These are phyloP conservation scores for Usnea hakonensis DNA, from an alignment of 495 filamentous ascomycete species.

Conservation along the genomic window DNA sequence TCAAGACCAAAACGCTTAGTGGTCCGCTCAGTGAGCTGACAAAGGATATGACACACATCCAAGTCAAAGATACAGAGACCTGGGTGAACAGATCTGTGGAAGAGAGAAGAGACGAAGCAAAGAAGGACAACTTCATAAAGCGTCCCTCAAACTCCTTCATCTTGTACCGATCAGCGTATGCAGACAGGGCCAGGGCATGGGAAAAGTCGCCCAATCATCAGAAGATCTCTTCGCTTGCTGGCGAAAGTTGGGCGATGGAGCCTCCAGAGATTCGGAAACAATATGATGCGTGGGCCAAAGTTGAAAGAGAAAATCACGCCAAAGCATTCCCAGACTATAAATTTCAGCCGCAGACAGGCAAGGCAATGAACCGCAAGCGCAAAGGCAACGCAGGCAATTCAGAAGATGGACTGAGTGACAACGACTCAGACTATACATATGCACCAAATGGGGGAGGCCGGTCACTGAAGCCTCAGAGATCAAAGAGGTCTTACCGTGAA, in stretches of 20 bases:
- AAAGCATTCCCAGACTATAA: constrained; percentile 88
- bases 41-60: constrained; percentile 51
- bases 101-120: constrained; percentile 57
- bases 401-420: constrained; percentile 34
- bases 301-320: constrained; percentile 81
- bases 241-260: constrained; percentile 80
- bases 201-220: constrained; percentile 90
- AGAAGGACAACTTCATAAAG: constrained; percentile 73
- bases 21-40: constrained; percentile 74
- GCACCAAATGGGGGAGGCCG: constrained; percentile 27
- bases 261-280: constrained; percentile 60
- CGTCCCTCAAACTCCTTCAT: constrained; percentile 98
- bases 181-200: constrained; percentile 76
- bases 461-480: constrained; percentile 26
- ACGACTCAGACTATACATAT: constrained; percentile 30
- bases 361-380: constrained; percentile 41
- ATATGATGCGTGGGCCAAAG: constrained; percentile 71
- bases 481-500: constrained; percentile 14
- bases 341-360: constrained; percentile 77
- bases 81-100: constrained; percentile 70
- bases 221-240: constrained; percentile 76
- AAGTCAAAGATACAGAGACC: constrained; percentile 69
- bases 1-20: constrained; percentile 46
- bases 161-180: constrained; percentile 90
- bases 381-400: constrained; percentile 39